Percentiles rank a stretch among this genome's conserved stretches.
Evolutionary conservation across 257 asterid species (phyloP).

Genomic region (Galeopsis tetrahit): DNA sequence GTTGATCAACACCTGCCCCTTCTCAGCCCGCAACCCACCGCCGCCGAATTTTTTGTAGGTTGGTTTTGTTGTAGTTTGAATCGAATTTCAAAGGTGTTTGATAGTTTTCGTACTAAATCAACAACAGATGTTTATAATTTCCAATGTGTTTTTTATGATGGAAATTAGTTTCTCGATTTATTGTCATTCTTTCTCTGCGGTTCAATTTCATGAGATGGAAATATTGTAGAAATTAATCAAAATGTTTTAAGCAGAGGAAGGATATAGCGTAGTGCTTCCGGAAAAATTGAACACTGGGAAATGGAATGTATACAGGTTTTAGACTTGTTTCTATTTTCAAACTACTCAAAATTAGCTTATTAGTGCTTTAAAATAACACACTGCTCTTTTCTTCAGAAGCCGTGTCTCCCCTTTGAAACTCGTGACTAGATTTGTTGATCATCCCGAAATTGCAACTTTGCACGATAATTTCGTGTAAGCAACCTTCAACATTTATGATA

Average conservation of each 20-base stretch:
- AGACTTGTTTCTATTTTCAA: neutral
- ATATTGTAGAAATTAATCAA: neutral
- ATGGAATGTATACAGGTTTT: slow-evolving; percentile 77
- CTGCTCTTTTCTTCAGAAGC: slow-evolving; percentile 42
- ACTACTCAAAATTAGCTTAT: neutral
- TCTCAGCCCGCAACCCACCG: slow-evolving; percentile 40
- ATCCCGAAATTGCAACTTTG: slow-evolving; percentile 67
- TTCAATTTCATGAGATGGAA: neutral
- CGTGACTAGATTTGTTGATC: slow-evolving; percentile 51
- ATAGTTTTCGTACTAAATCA: too few species aligned
- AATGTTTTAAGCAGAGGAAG: slow-evolving; percentile 51
- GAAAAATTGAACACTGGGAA: slow-evolving; percentile 70
- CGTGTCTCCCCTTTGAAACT: slow-evolving; percentile 59
- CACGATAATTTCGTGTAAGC: slow-evolving; percentile 76
- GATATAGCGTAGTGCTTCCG: slow-evolving; percentile 70
- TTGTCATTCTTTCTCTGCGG: neutral
- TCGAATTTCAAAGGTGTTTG: neutral
- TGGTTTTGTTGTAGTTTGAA: neutral
- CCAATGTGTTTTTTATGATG: neutral
- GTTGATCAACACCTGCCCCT: slow-evolving; percentile 30
- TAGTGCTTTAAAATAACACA: neutral
- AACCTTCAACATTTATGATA: neutral
- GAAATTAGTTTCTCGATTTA: neutral
- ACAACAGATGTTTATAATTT: too few species aligned
- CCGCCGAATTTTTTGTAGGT: slow-evolving; percentile 52